Percentiles rank a stretch among this genome's conserved stretches.
phyloP scores from a whole-genome alignment of 2,329 filamentous ascomycete genomes.

The Bipolaris zeicola region DNA sequence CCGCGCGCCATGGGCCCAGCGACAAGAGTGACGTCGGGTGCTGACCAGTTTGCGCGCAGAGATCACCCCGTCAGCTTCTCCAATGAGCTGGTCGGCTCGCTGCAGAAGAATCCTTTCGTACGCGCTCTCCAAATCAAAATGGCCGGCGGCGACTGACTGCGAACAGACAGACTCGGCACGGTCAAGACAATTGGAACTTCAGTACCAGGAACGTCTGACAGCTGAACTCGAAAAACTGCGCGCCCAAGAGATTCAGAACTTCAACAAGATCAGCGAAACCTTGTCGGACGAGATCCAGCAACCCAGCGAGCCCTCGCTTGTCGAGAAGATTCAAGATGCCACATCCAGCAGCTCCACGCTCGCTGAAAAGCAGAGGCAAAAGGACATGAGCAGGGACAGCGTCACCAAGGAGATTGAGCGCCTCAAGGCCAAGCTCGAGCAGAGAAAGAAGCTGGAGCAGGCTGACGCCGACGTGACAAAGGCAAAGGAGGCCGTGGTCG shows the following conservation, averaged over 20 bases:
- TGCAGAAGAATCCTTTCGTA: slow-evolving; percentile 88
- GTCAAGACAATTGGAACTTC: slow-evolving; percentile 79
- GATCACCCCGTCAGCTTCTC: slow-evolving; percentile 73
- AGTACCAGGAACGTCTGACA: slow-evolving; percentile 85
- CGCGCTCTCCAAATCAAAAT: neutral
- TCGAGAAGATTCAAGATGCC: slow-evolving; percentile 46
- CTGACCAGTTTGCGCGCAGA: slow-evolving; percentile 52
- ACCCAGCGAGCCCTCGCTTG: slow-evolving; percentile 41
- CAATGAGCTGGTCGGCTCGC: slow-evolving; percentile 77
- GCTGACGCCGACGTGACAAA: slow-evolving; percentile 74
- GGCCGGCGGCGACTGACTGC: neutral
- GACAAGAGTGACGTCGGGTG: slow-evolving; percentile 12
- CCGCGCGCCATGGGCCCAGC: neutral
- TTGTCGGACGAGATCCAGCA: slow-evolving; percentile 55
- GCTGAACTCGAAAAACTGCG: slow-evolving; percentile 82
- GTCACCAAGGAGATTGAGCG: slow-evolving; percentile 64
- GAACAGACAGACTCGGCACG: slow-evolving; percentile 85
- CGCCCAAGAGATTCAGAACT: slow-evolving; percentile 69
- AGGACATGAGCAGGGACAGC: slow-evolving; percentile 57
- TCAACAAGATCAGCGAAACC: slow-evolving; percentile 71
- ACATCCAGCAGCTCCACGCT: slow-evolving; percentile 45
- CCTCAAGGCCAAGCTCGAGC: slow-evolving; percentile 56
- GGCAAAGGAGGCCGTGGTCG: slow-evolving; percentile 76
- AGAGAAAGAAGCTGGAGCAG: slow-evolving; percentile 63
- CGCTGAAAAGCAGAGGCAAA: slow-evolving; percentile 50